Evolutionary conservation across 352 stramenopile species (phyloP).

Genomic region (Thalassiosira gravida): DNA sequence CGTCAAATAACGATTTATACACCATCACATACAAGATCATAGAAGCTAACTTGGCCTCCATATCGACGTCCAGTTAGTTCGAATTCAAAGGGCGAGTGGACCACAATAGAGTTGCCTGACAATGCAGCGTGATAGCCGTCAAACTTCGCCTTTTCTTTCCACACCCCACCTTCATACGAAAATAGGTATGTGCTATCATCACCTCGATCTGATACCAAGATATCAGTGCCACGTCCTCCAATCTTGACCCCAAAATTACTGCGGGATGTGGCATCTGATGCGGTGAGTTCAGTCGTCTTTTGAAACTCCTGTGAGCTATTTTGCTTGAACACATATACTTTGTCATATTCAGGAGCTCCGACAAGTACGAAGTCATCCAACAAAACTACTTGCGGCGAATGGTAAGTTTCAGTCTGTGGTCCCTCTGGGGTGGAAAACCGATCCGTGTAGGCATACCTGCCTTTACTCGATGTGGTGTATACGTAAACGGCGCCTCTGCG

Average conservation of each 20-base stretch:
- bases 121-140: not conserved
- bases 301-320: not conserved
- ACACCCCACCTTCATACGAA: conserved; percentile 18
- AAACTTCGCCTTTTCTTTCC: conserved; percentile 30
- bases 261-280: not conserved
- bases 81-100: not conserved
- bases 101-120: conserved; percentile 9
- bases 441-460: not conserved
- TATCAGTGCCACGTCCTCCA: not conserved
- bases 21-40: no score
- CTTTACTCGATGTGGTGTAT: not conserved
- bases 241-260: conserved; percentile 22
- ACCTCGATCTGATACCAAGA: conserved; percentile 14
- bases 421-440: not conserved
- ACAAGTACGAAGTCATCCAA: conserved; percentile 17
- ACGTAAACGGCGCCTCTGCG: conserved; percentile 6
- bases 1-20: no score
- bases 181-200: conserved; percentile 17
- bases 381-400: not conserved
- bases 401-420: not conserved
- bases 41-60: conserved; percentile 16
- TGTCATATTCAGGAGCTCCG: not conserved
- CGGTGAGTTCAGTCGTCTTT: conserved; percentile 13
- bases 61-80: conserved; percentile 5
- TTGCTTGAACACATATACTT: conserved; percentile 15